Percentiles rank a stretch among this genome's conserved stretches.
Evolutionary conservation across 192 early-diverging fungal genomes (phyloP).

Genomic region (Backusella tuberculispora): DNA sequence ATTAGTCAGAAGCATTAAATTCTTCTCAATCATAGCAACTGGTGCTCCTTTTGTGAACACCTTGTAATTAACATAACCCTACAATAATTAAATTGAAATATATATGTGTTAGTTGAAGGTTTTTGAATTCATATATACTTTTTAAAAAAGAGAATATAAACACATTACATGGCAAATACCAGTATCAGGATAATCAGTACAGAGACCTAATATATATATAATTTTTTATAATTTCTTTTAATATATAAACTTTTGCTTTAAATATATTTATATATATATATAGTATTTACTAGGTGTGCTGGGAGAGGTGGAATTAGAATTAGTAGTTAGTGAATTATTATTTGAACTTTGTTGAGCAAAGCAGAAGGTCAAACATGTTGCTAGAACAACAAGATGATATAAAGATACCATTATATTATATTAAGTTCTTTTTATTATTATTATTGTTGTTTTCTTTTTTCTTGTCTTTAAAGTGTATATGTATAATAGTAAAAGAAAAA

Average conservation of each 20-base stretch:
- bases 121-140: neutral
- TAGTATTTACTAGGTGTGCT: neutral
- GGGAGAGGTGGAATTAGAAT: neutral
- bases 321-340: neutral
- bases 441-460: neutral
- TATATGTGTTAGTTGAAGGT: too few species aligned
- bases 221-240: neutral
- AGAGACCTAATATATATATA: neutral
- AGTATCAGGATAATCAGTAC: conserved; percentile 13
- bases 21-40: conserved; percentile 19
- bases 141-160: neutral
- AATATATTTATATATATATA: neutral
- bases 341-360: conserved; percentile 1
- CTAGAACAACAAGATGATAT: neutral
- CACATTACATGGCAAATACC: conserved; percentile 16
- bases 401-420: neutral
- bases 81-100: neutral
- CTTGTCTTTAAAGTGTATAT: neutral
- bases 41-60: conserved; percentile 21
- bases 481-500: neutral
- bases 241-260: neutral
- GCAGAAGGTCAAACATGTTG: conserved; percentile 1
- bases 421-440: neutral
- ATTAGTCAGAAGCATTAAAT: neutral
- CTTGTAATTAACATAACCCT: conserved; percentile 13